These are phyloP conservation scores for Skeletonema potamos DNA, from an alignment of 108 stramenopile species.

Conservation along the genomic window DNA sequence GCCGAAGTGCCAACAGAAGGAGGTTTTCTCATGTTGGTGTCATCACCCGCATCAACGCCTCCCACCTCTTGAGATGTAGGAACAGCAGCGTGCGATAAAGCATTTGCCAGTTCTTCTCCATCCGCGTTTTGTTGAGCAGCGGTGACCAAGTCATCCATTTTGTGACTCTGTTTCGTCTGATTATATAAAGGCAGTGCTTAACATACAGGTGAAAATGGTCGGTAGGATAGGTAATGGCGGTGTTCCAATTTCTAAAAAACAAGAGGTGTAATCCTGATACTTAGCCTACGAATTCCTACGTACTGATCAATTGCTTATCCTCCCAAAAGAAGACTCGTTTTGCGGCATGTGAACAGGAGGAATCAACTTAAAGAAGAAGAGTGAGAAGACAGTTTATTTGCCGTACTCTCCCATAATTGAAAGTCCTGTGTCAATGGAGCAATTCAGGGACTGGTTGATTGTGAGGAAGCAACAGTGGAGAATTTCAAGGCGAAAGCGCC, in stretches of 20 bases:
- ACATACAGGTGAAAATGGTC: too few relatives aligned
- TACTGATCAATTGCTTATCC: constrained; percentile 51
- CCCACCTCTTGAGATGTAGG: not conserved
- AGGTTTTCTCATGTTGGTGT: not conserved
- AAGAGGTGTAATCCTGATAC: too few relatives aligned
- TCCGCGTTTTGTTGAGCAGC: not conserved
- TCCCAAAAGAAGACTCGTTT: constrained; percentile 56
- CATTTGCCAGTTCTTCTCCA: not conserved
- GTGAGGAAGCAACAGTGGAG: constrained; percentile 75
- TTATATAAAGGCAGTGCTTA: too few relatives aligned
- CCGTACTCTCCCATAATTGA: constrained; percentile 11
- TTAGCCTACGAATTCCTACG: not conserved
- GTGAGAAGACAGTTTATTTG: constrained; percentile 66
- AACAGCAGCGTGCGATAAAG: not conserved
- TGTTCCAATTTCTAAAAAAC: too few relatives aligned
- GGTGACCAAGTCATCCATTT: not conserved
- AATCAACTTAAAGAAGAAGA: constrained; percentile 55
- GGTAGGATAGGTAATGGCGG: too few relatives aligned
- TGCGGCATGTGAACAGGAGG: constrained; percentile 57
- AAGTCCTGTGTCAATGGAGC: not conserved
- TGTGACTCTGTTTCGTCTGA: too few relatives aligned
- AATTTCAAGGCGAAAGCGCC: constrained; percentile 60
- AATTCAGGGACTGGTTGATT: constrained; percentile 64
- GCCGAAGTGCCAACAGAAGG: not conserved
- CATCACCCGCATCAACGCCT: not conserved